Percentiles rank a stretch among this genome's conserved stretches.
Conservation (phyloP, 2,329 filamentous ascomycete genomes). For the Graphilbum sp. region DNA sequence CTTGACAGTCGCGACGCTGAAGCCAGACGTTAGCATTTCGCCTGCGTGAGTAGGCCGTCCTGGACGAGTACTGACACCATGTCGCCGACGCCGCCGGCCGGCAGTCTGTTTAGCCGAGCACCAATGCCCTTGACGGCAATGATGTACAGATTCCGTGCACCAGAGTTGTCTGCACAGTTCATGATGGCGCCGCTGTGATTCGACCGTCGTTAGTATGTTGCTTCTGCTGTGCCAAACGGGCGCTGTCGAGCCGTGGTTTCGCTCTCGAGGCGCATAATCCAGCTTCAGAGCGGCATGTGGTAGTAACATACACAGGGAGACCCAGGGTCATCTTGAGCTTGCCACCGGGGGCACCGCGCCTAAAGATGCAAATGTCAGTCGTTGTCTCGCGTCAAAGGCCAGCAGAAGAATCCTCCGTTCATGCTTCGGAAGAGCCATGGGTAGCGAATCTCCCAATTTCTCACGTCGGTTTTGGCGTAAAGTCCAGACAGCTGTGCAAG, state of each 20-base stretch:
- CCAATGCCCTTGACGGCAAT: constrained; percentile 98
- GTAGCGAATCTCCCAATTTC: no score
- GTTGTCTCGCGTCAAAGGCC: background rate
- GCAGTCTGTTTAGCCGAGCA: constrained; percentile 92
- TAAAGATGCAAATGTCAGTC: constrained; percentile 14
- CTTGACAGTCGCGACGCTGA: constrained; percentile 90
- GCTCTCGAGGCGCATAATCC: no score
- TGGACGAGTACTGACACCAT: constrained; percentile 45
- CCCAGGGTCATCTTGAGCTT: constrained; percentile 99
- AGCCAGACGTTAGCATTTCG: background rate
- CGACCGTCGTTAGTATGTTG: no score
- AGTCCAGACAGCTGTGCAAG: no score
- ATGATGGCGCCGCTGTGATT: constrained; percentile 90
- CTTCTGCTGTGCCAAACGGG: no score
- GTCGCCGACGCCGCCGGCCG: constrained; percentile 94
- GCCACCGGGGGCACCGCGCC: constrained; percentile 90
- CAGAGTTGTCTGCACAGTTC: constrained; percentile 99
- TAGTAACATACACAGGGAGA: constrained; percentile 86
- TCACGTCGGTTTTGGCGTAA: no score
- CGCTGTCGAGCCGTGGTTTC: no score
- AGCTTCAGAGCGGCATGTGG: no score
- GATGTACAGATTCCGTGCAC: constrained; percentile 98
- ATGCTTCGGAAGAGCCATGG: no score
- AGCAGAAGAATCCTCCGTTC: no score
- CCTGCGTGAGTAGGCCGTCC: background rate